Conservation (phyloP, 208 protist genomes). For the Trypanosoma rangeli region DNA sequence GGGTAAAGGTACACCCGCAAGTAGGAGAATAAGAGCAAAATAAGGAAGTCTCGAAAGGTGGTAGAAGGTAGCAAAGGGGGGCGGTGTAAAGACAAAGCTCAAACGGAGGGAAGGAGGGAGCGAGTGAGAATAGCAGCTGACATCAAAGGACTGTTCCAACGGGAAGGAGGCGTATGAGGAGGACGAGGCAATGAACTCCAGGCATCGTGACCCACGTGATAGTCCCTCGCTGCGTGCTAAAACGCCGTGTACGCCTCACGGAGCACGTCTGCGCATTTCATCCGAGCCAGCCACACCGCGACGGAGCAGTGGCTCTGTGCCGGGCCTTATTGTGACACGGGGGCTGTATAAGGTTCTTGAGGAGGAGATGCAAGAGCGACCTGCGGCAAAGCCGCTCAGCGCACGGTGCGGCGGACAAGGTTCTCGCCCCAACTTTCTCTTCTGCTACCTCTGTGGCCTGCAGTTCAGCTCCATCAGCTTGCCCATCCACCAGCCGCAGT, state of each 20-base stretch:
- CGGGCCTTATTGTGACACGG: slow-evolving; percentile 64
- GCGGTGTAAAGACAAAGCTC: not conserved
- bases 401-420: slow-evolving; percentile 9
- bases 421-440: slow-evolving; percentile 70
- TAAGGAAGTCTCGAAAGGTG: not conserved
- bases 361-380: slow-evolving; percentile 39
- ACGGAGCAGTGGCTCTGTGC: not conserved
- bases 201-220: slow-evolving; percentile 14
- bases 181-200: slow-evolving; percentile 17
- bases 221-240: not conserved
- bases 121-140: not conserved
- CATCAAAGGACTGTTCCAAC: not conserved
- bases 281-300: not conserved
- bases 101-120: not conserved
- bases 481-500: slow-evolving; percentile 91
- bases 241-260: not conserved
- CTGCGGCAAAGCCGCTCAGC: slow-evolving; percentile 1
- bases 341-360: slow-evolving; percentile 73
- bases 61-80: not conserved
- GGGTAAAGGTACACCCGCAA: not conserved
- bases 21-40: not conserved
- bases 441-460: slow-evolving; percentile 90
- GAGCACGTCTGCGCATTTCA: not conserved
- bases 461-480: slow-evolving; percentile 88
- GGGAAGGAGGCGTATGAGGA: not conserved